Evolutionary conservation across 345 rosid species (phyloP).

Genomic region (Hirschfeldia incana): DNA sequence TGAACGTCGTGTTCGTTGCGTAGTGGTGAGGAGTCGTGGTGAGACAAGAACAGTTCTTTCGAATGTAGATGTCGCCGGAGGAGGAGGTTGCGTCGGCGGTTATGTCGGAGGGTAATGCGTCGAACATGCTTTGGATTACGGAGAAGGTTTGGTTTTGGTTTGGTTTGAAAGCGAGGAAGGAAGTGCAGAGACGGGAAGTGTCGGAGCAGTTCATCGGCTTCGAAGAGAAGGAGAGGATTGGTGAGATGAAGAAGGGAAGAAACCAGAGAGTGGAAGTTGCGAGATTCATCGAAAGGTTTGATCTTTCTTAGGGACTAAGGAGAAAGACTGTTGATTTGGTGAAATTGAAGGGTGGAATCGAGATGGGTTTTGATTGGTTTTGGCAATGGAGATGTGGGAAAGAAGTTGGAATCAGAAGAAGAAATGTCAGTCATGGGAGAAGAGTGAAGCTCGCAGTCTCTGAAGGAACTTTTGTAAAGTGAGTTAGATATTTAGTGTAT

Average conservation of each 20-base stretch:
- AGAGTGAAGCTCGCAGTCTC: conserved; percentile 42
- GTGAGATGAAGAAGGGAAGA: conserved; percentile 19
- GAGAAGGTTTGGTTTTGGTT: conserved; percentile 59
- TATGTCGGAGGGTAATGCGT: conserved; percentile 64
- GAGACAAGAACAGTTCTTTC: conserved; percentile 91
- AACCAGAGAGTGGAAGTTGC: conserved; percentile 25
- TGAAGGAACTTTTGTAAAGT: background rate
- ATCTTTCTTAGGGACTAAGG: background rate
- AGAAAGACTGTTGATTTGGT: background rate
- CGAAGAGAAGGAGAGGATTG: conserved; percentile 37
- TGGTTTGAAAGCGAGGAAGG: conserved; percentile 81
- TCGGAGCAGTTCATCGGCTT: conserved; percentile 84
- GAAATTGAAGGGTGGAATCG: conserved; percentile 9
- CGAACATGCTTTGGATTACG: conserved; percentile 91
- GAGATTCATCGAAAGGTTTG: conserved; percentile 44
- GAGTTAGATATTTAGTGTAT: conserved; percentile 2
- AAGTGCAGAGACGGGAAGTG: conserved; percentile 71
- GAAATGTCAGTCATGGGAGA: conserved; percentile 32
- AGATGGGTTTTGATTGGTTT: conserved; percentile 24
- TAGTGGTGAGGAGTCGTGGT: conserved; percentile 56
- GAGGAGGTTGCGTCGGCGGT: conserved; percentile 40
- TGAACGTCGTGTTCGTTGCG: conserved; percentile 73
- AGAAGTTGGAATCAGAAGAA: background rate
- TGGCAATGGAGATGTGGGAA: conserved; percentile 19
- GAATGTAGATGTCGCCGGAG: conserved; percentile 59